Evolutionary conservation across 1,284 basidiomycete species (phyloP).

Genomic region (Apiotrichum montevideense): DNA sequence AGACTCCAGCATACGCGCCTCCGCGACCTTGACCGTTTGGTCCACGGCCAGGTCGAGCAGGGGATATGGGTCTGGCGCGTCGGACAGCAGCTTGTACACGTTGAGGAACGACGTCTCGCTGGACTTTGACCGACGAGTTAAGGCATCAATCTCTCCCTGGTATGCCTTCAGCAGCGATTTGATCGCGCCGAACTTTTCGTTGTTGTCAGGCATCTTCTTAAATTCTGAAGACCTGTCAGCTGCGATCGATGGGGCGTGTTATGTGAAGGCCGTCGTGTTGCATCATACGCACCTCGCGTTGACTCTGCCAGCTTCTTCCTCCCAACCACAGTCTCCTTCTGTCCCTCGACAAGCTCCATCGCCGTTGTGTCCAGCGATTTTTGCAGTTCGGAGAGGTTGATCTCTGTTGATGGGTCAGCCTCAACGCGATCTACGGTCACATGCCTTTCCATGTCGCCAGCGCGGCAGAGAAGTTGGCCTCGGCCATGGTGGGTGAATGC

Average conservation of each 20-base stretch:
- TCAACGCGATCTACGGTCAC: constrained; percentile 8
- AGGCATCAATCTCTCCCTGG: constrained; percentile 89
- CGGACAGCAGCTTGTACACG: constrained; percentile 86
- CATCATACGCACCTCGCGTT: constrained; percentile 64
- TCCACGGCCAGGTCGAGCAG: constrained; percentile 89
- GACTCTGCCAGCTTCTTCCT: constrained; percentile 86
- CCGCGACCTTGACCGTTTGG: constrained; percentile 78
- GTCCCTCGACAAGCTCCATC: constrained; percentile 91
- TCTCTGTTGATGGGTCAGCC: constrained; percentile 52
- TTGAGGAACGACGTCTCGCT: constrained; percentile 91
- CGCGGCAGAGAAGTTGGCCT: constrained; percentile 69
- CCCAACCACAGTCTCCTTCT: constrained; percentile 91
- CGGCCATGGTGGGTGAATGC: constrained; percentile 33
- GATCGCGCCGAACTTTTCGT: constrained; percentile 75
- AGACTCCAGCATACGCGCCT: constrained; percentile 65
- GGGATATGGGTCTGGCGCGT: constrained; percentile 94
- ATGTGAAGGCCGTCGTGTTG: not conserved
- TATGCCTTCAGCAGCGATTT: constrained; percentile 89
- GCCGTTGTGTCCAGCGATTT: constrained; percentile 84
- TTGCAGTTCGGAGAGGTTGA: constrained; percentile 83
- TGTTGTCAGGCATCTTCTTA: constrained; percentile 77
- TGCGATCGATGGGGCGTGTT: not conserved
- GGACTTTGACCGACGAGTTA: constrained; percentile 83
- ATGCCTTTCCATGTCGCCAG: constrained; percentile 79
- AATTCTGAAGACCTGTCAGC: constrained; percentile 60